Base-by-base conservation (phyloP, 2,329 filamentous ascomycete species). In the Sporothrix mexicana region DNA sequence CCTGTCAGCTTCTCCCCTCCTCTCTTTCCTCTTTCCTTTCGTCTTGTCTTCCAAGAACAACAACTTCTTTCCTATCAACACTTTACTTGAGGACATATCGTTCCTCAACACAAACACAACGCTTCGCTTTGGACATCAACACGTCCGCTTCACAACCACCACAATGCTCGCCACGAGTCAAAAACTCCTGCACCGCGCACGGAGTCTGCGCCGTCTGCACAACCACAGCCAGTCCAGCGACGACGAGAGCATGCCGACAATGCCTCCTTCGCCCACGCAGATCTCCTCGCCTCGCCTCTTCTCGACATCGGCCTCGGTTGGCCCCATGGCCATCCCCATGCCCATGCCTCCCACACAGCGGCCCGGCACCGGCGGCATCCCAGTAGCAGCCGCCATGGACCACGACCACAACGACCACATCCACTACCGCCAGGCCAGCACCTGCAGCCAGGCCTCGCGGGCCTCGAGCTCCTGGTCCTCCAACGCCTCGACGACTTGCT, bases 381-480 rank as follows among this genome's bases (percentile, higher is more conserved):
- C 13, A 71, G 23, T 45, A 25, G 20, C 25, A 41, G 12, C 57
- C 47, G 43, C 30, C 30, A 36, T 36, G 30, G 30, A 20, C 13
- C 25, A 12, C 70, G 49, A 67, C 53, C n/a, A 69, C 8, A 57
- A 61, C 55, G 67, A 69, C 57, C 64, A 45, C 47, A 45, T 69
- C 73, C 74, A 76, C 67, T 66, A 51, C 62, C 74, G 75, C 55
- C 73, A 76, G 43, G 62, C 51, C 71, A 76, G 75, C 75, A 57
- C 72, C 43, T 73, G 68, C 71, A 75, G 75, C 75, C 70, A 73
- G 15, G 72, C 51, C 70, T 78, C 77, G 6, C 76, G 76, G 6
- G 75, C 72, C n/a, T 78, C 77, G 17, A 76, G 74, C 49, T 77
- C 75, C 0, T 75, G 72, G 43, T 76, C 75, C 15, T 74, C 74